Percentiles rank a stretch among this genome's conserved stretches.
phyloP scores from a whole-genome alignment of 768 basidiomycete species.

The Russula olivacea region DNA sequence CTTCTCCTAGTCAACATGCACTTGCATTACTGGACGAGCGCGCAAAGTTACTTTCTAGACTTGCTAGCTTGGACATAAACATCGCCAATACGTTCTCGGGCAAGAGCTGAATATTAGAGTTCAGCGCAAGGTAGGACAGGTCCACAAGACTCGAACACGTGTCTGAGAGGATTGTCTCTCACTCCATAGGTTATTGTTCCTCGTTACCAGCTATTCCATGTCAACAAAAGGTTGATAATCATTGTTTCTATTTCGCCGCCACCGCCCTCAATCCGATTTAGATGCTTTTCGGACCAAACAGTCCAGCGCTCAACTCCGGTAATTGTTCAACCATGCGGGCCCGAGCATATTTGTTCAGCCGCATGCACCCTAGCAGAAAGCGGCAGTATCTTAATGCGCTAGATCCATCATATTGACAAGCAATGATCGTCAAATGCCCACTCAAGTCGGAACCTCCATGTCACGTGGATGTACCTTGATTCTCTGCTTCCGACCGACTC shows the following conservation, averaged over 20 bases:
- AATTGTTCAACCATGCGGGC: slow-evolving; percentile 4
- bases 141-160: neutral
- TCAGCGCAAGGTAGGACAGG: neutral
- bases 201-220: neutral
- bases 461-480: slow-evolving; percentile 19
- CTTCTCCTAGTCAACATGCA: slow-evolving; percentile 41
- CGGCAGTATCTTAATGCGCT: neutral
- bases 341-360: neutral
- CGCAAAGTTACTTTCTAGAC: slow-evolving; percentile 47
- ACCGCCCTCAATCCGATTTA: neutral
- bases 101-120: slow-evolving; percentile 10
- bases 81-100: slow-evolving; percentile 1
- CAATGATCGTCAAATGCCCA: slow-evolving; percentile 17
- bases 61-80: slow-evolving; percentile 40
- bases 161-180: slow-evolving; percentile 6
- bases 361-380: neutral
- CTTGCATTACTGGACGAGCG: slow-evolving; percentile 52
- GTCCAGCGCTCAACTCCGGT: slow-evolving; percentile 1
- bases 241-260: slow-evolving; percentile 5
- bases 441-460: slow-evolving; percentile 2
- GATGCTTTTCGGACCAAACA: neutral
- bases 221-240: neutral
- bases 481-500: neutral
- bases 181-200: slow-evolving; percentile 11
- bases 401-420: neutral